Evolutionary conservation across 2,329 filamentous ascomycete genomes (phyloP), one percentile per base, ranked within the genome.

Genomic region (Aphanocladium album): DNA sequence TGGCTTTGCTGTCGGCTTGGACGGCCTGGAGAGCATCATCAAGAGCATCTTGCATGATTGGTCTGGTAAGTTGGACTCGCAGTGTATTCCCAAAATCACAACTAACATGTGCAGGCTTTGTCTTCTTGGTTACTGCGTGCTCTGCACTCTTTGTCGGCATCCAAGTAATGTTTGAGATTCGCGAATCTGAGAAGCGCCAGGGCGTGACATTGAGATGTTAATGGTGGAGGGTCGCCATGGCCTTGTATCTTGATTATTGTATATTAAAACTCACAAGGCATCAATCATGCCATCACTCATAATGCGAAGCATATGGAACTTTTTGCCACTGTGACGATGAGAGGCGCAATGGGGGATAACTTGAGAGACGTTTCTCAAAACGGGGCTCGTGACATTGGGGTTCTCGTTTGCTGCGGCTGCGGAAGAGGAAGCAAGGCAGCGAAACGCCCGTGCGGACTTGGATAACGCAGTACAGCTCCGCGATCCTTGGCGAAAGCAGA

Each of bases 141-240:
- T 76, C 74, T n/a, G 86, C 84, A 47, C 74, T 98, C 9, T 99
- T 96, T 71, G 86, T 93, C 0, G 93, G 89, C 27, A 84, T 89
- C 46, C 93, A 98, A 77, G 79, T 97, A 69, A 99, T 99, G 95
- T 97, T 98, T 78, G 95, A 99, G 79, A 83, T 96, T 66, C 82
- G 95, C 57, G 91, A 97, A 77, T 81, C 83, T 46, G 95, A 99
- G 79, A 85, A 87, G 75, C 83, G 93, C 67, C 85, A 84, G 67
- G 95, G 95, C 0, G 88, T 97, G 62, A 82, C 85, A 66, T 73
- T 97, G 74, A 96, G 91, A 77, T 98, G 91, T 73, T 96, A 74
- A 53, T 7, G 2, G 35, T 39, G 16, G 7, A 39, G 35, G 12
- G 11, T 16, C 3, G 35, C 16, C 35, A 17, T 4, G 12, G 23